A percentile compares a stretch with the other conserved stretches of the same genome.
phyloP scores from a whole-genome alignment of 768 basidiomycete genomes.

The Pleurotus giganteus region DNA sequence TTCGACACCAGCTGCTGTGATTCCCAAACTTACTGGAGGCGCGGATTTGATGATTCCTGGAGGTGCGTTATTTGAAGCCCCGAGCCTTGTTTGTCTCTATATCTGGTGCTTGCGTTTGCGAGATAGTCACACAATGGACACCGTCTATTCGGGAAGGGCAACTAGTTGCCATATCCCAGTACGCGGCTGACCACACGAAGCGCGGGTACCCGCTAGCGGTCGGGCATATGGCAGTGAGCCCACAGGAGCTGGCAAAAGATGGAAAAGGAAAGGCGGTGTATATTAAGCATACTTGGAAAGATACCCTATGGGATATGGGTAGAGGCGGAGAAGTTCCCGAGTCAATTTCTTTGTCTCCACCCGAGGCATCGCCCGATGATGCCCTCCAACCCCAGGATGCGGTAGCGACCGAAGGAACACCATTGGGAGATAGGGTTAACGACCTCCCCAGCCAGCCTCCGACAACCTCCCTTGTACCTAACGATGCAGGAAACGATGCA shows the following conservation, averaged over 20 bases:
- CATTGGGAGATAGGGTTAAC: too few relatives aligned
- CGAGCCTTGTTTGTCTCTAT: neutral
- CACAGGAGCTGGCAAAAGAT: constrained; percentile 40
- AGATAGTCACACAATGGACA: constrained; percentile 58
- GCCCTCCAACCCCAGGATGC: constrained; percentile 17
- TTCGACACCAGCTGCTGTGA: constrained; percentile 69
- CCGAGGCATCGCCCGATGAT: neutral
- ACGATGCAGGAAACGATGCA: neutral
- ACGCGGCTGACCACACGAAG: constrained; percentile 29
- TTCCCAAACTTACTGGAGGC: constrained; percentile 71
- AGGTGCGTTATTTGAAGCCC: constrained; percentile 42
- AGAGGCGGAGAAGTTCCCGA: constrained; percentile 57
- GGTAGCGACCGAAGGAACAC: constrained; percentile 13
- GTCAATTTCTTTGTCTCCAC: constrained; percentile 12
- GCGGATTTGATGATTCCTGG: constrained; percentile 90
- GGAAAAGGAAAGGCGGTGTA: constrained; percentile 77
- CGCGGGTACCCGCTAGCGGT: constrained; percentile 69
- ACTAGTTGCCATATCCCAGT: constrained; percentile 63
- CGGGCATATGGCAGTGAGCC: constrained; percentile 63
- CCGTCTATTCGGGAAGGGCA: constrained; percentile 41
- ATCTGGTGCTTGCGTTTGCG: constrained; percentile 19
- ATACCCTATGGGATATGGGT: constrained; percentile 73
- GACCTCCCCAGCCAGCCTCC: too few relatives aligned
- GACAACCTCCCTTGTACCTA: neutral
- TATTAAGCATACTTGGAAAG: constrained; percentile 75